These are phyloP conservation scores for Cordyceps militaris DNA, from an alignment of 2,329 filamentous ascomycete species.

Conservation along the genomic window DNA sequence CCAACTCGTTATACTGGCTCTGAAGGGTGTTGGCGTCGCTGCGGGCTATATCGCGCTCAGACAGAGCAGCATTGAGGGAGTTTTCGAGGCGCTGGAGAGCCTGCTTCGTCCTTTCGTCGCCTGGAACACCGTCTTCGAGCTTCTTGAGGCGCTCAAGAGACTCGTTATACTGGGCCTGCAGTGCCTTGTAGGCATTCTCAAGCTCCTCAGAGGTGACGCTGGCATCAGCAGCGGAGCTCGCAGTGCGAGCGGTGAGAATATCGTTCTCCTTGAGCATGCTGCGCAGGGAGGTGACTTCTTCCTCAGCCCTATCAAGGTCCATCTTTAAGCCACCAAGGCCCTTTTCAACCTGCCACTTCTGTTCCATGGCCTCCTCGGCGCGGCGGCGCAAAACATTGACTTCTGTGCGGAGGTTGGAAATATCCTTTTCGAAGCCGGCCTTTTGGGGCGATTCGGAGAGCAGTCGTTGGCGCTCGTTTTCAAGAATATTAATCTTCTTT, in stretches of 20 bases:
- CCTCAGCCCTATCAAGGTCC: slow-evolving; percentile 91
- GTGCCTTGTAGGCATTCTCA: slow-evolving; percentile 64
- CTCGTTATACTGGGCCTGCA: slow-evolving; percentile 64
- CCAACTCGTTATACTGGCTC: slow-evolving; percentile 52
- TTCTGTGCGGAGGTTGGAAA: slow-evolving; percentile 71
- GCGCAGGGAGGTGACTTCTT: slow-evolving; percentile 81
- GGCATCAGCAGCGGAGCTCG: slow-evolving; percentile 21
- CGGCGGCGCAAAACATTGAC: slow-evolving; percentile 76
- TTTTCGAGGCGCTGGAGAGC: slow-evolving; percentile 61
- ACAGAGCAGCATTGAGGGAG: slow-evolving; percentile 61
- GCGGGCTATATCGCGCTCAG: slow-evolving; percentile 65
- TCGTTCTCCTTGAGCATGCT: slow-evolving; percentile 75
- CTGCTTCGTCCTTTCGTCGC: slow-evolving; percentile 52
- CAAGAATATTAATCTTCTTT: slow-evolving; percentile 71
- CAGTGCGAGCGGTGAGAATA: slow-evolving; percentile 56
- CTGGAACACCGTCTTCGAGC: slow-evolving; percentile 45
- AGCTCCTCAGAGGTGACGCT: slow-evolving; percentile 62
- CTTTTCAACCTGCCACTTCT: slow-evolving; percentile 95
- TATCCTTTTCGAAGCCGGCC: slow-evolving; percentile 77
- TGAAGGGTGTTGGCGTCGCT: slow-evolving; percentile 57
- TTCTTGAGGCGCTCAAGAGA: slow-evolving; percentile 60
- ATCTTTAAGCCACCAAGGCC: slow-evolving; percentile 84
- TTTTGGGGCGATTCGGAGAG: slow-evolving; percentile 62
- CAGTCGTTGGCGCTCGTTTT: slow-evolving; percentile 70
- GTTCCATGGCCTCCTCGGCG: slow-evolving; percentile 87